Base-by-base conservation (phyloP, 768 basidiomycete species). In the Collybia nuda region DNA sequence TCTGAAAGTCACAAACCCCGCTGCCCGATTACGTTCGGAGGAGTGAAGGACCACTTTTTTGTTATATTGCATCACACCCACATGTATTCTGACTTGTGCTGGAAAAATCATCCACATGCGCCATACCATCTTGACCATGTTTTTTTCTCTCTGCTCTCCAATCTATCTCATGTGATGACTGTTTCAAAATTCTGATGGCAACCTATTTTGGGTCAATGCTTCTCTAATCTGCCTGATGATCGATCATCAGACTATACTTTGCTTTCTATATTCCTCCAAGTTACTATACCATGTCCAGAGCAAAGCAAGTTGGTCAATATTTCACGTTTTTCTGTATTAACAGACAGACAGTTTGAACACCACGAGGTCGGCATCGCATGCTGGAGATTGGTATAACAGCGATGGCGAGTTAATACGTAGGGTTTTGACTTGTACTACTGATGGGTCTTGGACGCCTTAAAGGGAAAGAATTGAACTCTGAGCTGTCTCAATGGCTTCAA, bases 1-100 rank as follows among this genome's bases (percentile, higher is more conserved):
- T 52, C 78, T 98, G 72, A 98, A 95, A 77, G 89, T 98, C 66
- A 95, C 91, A 48, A 98, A 98, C 80, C 68, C 93, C 47, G 84
- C 86, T 54, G 96, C 89, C 61, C 90, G 91, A 68, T 81, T 98
- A 74, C 87, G 94, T 77, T 88, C 93, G 68, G 95, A 98, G 79
- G 95, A 98, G 76, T 85, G 78, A 74, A 71, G 65, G 73, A 63
- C 69, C 62, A 62, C 63, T 61, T 55, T 5, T 60, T 61, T 7
- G 67, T 67, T 72, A 66, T 62, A 66, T 58, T 66, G 63, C 67
- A 63, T 70, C 62, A 56, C 60, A 60, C 60, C 58, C 61, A 64
- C 72, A 80, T 82, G 78, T 82, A 82, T 70, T 19, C 37, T 18
- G 46, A 74, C 69, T 67, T 79, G 79, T 77, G 74, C 71, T 68